Conservation (phyloP, 2,329 filamentous ascomycete species). For the Arthrobotrys entomopaga region DNA sequence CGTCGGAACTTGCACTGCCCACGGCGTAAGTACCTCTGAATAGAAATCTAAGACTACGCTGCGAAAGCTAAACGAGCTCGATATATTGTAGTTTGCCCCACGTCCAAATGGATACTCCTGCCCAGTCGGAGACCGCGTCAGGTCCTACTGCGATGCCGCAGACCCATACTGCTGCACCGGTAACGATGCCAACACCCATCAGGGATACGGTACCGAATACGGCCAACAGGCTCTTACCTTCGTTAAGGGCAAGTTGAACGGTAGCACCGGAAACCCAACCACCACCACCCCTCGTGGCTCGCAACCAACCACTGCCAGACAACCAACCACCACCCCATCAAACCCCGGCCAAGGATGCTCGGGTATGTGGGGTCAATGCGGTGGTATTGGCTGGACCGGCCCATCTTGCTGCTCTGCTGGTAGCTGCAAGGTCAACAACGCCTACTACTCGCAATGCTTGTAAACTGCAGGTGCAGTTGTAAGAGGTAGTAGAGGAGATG, state of each 20-base stretch:
- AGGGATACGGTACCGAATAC: constrained; percentile 70
- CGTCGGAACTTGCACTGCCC: constrained; percentile 70
- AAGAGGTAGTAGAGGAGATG: no score
- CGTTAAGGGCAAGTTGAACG: constrained; percentile 67
- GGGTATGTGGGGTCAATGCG: constrained; percentile 61
- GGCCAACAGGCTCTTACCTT: constrained; percentile 69
- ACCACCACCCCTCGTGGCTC: constrained; percentile 2
- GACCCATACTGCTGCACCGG: constrained; percentile 74
- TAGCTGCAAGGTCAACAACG: constrained; percentile 60
- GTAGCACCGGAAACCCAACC: constrained; percentile 23
- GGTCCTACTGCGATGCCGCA: constrained; percentile 70
- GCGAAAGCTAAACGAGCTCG: background rate
- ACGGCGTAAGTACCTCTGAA: constrained; percentile 66
- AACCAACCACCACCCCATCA: constrained; percentile 13
- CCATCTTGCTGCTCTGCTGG: constrained; percentile 61
- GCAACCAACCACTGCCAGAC: constrained; percentile 25
- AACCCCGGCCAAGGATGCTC: constrained; percentile 22
- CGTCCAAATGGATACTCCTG: constrained; percentile 69
- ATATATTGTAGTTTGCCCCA: constrained; percentile 64
- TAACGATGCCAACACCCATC: constrained; percentile 67
- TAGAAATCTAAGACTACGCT: background rate
- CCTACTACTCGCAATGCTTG: constrained; percentile 62
- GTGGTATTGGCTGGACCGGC: constrained; percentile 61
- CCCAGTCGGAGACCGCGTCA: constrained; percentile 67
- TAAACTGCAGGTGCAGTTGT: constrained; percentile 33